These are phyloP conservation scores for Coffea eugenioides DNA, from an alignment of 257 asterid species.

Conservation along the genomic window DNA sequence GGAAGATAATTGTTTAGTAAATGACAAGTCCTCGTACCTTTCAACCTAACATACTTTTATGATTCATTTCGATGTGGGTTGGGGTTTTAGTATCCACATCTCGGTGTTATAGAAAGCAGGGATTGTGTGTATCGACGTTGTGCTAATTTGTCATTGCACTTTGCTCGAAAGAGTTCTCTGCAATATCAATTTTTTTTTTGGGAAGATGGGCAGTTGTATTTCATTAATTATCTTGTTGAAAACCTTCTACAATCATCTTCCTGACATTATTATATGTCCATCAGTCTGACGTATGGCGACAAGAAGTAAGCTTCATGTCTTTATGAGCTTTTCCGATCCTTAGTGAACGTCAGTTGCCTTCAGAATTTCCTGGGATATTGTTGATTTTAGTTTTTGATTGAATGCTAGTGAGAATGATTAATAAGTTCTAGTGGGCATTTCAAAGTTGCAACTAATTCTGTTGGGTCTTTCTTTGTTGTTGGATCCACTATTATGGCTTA, in stretches of 20 bases:
- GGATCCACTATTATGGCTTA: background rate
- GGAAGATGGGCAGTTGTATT: slow-evolving; percentile 36
- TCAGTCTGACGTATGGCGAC: background rate
- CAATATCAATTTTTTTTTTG: background rate
- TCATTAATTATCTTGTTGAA: slow-evolving; percentile 12
- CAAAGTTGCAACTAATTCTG: background rate
- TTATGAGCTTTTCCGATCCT: background rate
- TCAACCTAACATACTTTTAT: background rate
- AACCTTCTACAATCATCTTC: slow-evolving; percentile 34
- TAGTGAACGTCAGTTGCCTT: background rate
- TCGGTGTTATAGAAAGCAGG: background rate
- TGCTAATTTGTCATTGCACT: slow-evolving; percentile 17
- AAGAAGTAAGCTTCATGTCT: background rate
- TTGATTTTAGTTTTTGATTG: background rate
- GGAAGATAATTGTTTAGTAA: background rate
- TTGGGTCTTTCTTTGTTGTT: background rate
- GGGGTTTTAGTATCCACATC: no score
- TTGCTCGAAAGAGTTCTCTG: slow-evolving; percentile 33
- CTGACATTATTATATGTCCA: background rate
- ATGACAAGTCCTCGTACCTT: background rate
- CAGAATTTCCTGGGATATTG: background rate
- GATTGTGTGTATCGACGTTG: slow-evolving; percentile 27
- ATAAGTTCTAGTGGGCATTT: background rate
- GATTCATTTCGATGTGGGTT: background rate
- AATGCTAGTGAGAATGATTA: background rate